phyloP scores from a whole-genome alignment of 2,329 filamentous ascomycete genomes.

The Elsinoe ampelina region DNA sequence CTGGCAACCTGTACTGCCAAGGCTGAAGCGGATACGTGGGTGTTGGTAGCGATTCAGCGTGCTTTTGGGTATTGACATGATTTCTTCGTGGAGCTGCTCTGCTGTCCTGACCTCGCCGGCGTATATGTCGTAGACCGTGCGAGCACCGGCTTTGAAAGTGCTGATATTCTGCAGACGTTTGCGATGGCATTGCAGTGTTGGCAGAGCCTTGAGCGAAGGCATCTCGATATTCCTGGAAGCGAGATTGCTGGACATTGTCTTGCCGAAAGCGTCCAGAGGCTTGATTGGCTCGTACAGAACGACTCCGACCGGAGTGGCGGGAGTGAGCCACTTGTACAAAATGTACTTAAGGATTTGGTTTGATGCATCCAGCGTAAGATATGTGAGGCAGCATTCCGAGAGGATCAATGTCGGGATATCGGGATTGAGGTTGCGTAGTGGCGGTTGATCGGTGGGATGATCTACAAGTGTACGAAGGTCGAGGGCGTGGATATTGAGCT shows the following conservation, averaged over 20 bases:
- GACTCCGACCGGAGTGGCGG: conserved; percentile 45
- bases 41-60: neutral
- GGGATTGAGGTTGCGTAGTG: conserved; percentile 39
- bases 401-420: conserved; percentile 71
- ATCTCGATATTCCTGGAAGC: conserved; percentile 72
- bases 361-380: conserved; percentile 60
- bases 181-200: conserved; percentile 58
- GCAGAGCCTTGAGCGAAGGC: conserved; percentile 69
- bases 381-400: conserved; percentile 93
- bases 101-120: neutral
- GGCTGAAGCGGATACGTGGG: neutral
- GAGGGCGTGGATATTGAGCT: conserved; percentile 47
- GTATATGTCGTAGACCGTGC: conserved; percentile 54
- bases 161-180: conserved; percentile 48
- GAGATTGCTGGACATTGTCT: conserved; percentile 86
- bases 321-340: conserved; percentile 29
- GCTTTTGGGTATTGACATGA: neutral
- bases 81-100: neutral
- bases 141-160: conserved; percentile 44
- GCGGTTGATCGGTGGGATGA: conserved; percentile 16
- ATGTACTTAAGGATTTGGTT: conserved; percentile 47
- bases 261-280: conserved; percentile 76
- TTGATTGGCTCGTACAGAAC: conserved; percentile 84
- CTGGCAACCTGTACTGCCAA: neutral
- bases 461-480: conserved; percentile 50